phyloP scores from a whole-genome alignment of 306 rosid species.

The Erythrophleum fordii region DNA sequence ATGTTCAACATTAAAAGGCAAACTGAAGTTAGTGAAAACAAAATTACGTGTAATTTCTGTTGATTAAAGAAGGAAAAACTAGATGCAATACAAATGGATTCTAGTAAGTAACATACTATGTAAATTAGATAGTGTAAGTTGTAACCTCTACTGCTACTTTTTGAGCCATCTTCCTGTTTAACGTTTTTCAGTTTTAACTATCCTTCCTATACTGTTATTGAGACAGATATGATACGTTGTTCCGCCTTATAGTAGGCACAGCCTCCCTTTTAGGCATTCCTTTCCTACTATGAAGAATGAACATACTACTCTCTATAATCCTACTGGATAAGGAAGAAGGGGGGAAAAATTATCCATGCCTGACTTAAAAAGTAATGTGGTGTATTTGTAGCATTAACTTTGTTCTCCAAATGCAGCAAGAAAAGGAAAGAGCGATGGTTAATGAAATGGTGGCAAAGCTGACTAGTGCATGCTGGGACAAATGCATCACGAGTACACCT shows the following conservation, averaged over 20 bases:
- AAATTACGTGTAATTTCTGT: not conserved
- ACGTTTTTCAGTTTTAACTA: not conserved
- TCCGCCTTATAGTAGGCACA: not conserved
- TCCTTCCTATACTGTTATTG: not conserved
- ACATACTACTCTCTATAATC: not conserved
- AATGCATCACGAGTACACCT: slow-evolving; percentile 70
- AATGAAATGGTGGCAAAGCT: slow-evolving; percentile 82
- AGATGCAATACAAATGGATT: not conserved
- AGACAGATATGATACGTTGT: not conserved
- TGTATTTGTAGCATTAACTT: not conserved
- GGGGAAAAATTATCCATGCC: not conserved
- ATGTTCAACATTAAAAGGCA: not conserved
- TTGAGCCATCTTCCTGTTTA: slow-evolving; percentile 4
- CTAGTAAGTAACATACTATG: not conserved
- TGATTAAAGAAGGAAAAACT: not conserved
- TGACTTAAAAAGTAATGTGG: not conserved
- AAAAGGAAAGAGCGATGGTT: slow-evolving; percentile 63
- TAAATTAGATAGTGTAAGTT: not conserved
- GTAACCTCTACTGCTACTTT: not conserved
- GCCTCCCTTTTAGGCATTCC: not conserved
- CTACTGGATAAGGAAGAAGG: not conserved
- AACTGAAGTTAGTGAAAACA: not conserved
- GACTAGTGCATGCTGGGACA: slow-evolving; percentile 73
- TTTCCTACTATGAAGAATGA: not conserved
- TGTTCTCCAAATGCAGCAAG: slow-evolving; percentile 58